Percentiles rank a stretch among this genome's conserved stretches.
Evolutionary conservation across 2,329 filamentous ascomycete species (phyloP).

Genomic region (Beauveria brongniartii): DNA sequence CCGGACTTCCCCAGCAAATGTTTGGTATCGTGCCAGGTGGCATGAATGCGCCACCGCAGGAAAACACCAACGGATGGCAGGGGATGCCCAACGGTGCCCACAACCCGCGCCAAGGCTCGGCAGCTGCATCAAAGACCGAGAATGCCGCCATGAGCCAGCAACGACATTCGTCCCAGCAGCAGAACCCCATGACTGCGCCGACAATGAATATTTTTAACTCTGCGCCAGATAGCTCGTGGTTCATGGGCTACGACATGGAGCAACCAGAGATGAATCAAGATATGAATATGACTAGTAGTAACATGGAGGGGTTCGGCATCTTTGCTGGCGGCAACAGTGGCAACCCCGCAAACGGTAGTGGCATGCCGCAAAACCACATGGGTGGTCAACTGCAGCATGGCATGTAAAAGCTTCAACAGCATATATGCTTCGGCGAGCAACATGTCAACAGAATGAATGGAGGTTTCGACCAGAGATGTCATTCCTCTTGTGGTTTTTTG

Average conservation of each 20-base stretch:
- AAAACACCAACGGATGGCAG: constrained; percentile 31
- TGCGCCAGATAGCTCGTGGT: constrained; percentile 65
- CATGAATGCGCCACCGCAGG: constrained; percentile 28
- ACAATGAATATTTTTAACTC: constrained; percentile 19
- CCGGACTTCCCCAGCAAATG: constrained; percentile 56
- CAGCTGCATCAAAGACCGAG: neutral
- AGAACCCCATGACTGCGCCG: constrained; percentile 7
- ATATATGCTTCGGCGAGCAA: neutral
- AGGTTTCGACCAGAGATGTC: neutral
- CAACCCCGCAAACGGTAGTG: neutral
- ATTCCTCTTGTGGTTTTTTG: neutral
- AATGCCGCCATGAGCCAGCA: neutral
- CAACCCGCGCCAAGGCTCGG: constrained; percentile 15
- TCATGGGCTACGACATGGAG: constrained; percentile 87
- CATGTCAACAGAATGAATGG: neutral
- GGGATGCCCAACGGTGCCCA: constrained; percentile 26
- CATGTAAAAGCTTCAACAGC: neutral
- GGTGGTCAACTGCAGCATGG: constrained; percentile 6
- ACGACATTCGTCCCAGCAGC: neutral
- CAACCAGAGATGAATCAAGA: constrained; percentile 55
- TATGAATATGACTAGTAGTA: constrained; percentile 31
- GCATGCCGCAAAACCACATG: constrained; percentile 10
- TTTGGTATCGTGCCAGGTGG: constrained; percentile 48
- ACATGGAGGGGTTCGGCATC: constrained; percentile 40
- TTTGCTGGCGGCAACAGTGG: constrained; percentile 31